These are phyloP conservation scores for Cercospora berteroae DNA, from an alignment of 2,329 filamentous ascomycete species.

Conservation along the genomic window DNA sequence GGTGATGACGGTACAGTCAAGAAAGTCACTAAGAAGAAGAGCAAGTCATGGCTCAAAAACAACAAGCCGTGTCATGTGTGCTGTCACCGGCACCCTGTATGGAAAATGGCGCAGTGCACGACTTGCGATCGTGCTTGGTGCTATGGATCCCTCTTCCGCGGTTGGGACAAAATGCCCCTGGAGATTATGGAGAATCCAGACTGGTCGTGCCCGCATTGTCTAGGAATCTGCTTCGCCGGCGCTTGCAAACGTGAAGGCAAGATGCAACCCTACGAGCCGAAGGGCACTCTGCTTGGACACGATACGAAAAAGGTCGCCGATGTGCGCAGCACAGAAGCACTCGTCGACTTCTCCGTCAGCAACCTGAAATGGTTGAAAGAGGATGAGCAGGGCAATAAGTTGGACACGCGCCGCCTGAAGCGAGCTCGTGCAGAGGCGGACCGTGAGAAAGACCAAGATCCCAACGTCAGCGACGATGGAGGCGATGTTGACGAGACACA, in stretches of 20 bases:
- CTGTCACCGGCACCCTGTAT: conserved; percentile 72
- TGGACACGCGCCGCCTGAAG: conserved; percentile 40
- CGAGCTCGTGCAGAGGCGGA: conserved; percentile 55
- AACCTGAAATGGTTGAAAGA: conserved; percentile 80
- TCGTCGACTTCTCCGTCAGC: conserved; percentile 87
- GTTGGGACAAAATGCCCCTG: conserved; percentile 86
- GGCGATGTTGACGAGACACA: conserved; percentile 36
- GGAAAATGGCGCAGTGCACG: conserved; percentile 80
- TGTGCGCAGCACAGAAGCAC: conserved; percentile 80
- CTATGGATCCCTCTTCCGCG: conserved; percentile 88
- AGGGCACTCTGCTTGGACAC: conserved; percentile 82
- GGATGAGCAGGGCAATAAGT: conserved; percentile 40
- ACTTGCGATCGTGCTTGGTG: conserved; percentile 78
- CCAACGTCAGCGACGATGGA: conserved; percentile 46
- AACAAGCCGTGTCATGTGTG: conserved; percentile 76
- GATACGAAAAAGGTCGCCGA: conserved; percentile 90
- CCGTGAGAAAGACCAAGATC: conserved; percentile 48
- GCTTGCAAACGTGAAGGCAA: conserved; percentile 67
- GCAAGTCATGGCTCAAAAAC: conserved; percentile 50
- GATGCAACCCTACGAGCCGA: conserved; percentile 80
- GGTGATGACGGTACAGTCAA: conserved; percentile 64
- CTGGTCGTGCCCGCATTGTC: conserved; percentile 89
- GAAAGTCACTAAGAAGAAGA: conserved; percentile 62
- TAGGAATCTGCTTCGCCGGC: conserved; percentile 82
- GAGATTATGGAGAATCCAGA: conserved; percentile 73